Percentiles rank a stretch among this genome's conserved stretches.
These are phyloP conservation scores for Tricholoma sp. DNA, from an alignment of 768 basidiomycete genomes.

Conservation along the genomic window DNA sequence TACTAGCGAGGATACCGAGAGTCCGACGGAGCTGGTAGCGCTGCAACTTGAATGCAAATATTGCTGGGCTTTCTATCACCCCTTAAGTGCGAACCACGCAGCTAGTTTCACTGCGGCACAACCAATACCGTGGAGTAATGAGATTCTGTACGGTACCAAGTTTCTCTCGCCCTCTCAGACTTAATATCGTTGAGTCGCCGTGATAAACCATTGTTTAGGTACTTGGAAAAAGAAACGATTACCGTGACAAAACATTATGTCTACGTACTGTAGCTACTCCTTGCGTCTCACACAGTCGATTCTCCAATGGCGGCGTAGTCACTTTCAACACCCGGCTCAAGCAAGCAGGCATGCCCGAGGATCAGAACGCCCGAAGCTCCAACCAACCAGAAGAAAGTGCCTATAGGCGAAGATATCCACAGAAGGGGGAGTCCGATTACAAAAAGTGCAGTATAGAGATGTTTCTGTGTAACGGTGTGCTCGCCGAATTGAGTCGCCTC, in stretches of 20 bases:
- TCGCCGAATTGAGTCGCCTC: conserved; percentile 83
- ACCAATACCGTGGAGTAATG: neutral
- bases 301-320: conserved; percentile 84
- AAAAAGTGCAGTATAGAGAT: conserved; percentile 84
- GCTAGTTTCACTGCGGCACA: too few species aligned
- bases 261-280: neutral
- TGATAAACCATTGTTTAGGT: too few species aligned
- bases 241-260: too few species aligned
- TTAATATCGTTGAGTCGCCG: too few species aligned
- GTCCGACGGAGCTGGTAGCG: too few species aligned
- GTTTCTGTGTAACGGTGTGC: conserved; percentile 81
- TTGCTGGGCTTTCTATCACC: too few species aligned
- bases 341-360: conserved; percentile 77
- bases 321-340: conserved; percentile 94
- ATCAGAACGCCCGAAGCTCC: conserved; percentile 84
- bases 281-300: conserved; percentile 31
- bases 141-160: too few species aligned
- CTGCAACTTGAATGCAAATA: too few species aligned
- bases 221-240: too few species aligned
- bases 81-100: too few species aligned
- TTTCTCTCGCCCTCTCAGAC: too few species aligned
- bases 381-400: conserved; percentile 92
- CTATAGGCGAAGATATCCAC: conserved; percentile 68
- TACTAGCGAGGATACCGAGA: too few species aligned
- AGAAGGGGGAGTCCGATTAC: conserved; percentile 89